Conservation (phyloP, 495 filamentous ascomycete genomes). For the Pyrenula aspistea region DNA sequence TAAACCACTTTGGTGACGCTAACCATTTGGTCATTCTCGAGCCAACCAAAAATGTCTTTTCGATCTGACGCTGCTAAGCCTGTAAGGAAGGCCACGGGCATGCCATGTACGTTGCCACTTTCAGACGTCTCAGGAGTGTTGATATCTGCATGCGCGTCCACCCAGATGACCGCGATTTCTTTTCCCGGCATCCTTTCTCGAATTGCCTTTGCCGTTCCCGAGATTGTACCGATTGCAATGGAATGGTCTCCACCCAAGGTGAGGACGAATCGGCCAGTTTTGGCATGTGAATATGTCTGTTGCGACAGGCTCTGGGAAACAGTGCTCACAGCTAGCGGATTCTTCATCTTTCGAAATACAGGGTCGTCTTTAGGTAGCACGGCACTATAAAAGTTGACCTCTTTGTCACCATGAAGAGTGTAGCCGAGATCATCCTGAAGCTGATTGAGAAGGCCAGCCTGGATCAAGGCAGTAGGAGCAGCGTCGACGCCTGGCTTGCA, state of each 20-base stretch:
- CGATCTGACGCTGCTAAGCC: constrained; percentile 63
- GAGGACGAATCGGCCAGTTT: constrained; percentile 73
- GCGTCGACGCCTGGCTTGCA: constrained; percentile 88
- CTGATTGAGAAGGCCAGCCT: constrained; percentile 75
- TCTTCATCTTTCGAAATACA: constrained; percentile 82
- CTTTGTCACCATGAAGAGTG: constrained; percentile 72
- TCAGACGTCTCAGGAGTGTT: constrained; percentile 85
- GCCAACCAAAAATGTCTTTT: constrained; percentile 77
- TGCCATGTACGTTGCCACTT: constrained; percentile 94
- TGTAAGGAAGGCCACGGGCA: constrained; percentile 90
- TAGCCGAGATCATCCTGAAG: constrained; percentile 78
- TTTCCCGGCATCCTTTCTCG: constrained; percentile 59
- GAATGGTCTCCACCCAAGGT: constrained; percentile 94
- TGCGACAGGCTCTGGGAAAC: constrained; percentile 70
- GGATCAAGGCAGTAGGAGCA: constrained; percentile 81
- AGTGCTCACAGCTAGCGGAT: constrained; percentile 73
- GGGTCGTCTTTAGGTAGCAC: constrained; percentile 64
- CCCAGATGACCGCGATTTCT: constrained; percentile 93
- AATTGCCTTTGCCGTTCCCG: constrained; percentile 73
- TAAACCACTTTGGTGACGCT: constrained; percentile 87
- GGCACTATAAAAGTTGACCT: constrained; percentile 71
- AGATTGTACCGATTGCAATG: constrained; percentile 88
- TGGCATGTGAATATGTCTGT: constrained; percentile 82
- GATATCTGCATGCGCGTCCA: constrained; percentile 96
- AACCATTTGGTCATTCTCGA: constrained; percentile 50